Base-by-base conservation (phyloP, 257 asterid species). In the Ballota nigra region DNA sequence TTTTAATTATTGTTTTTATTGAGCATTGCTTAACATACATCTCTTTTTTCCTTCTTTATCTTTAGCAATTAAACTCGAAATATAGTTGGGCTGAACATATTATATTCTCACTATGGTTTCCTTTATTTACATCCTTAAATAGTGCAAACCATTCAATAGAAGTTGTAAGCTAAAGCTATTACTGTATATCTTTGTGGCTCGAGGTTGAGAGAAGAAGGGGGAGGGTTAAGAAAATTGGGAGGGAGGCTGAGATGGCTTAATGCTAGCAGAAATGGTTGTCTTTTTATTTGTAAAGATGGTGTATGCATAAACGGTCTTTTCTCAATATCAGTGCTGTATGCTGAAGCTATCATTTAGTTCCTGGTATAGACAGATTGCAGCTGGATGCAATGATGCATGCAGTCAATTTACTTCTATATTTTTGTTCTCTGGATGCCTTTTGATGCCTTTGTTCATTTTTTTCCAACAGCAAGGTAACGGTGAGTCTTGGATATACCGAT, bases 401-500 rank as follows among this genome's bases (percentile, higher is more conserved):
- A 12, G 34, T 11, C 34, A 56, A 56, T 24, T 56, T 56, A 53
- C 29, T 12, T 40, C 7, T 60, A 60, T 57, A 57, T 22, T 61
- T 23, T 43, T 23, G 28, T 10, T 66, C 23, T 47, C 16, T 66
- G 47, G 26, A 24, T 66, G 47, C 28, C 56, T 19, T 63, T 11
- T 41, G 33, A 38, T 63, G 60, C 67, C 41, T 28, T 10, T 18
- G 4, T 70, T 26, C 26, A 6, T 33, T 33, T 40, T 71, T 75
- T 61, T 76, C 68, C 18, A 60, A 83, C 95, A 91, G 97, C 84
- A 94, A 89, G 84, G 84, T 94, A 63, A 87, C 89, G 13, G 93
- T 91, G 71, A 81, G 95, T 75, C 96, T 94, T 68, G 83, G 88
- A 83, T 94, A 94, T 26, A 82, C 88, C 11, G 92, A 89, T 80